These are phyloP conservation scores for Lachancea lanzarotensis DNA, from an alignment of 805 yeast species.

Conservation along the genomic window DNA sequence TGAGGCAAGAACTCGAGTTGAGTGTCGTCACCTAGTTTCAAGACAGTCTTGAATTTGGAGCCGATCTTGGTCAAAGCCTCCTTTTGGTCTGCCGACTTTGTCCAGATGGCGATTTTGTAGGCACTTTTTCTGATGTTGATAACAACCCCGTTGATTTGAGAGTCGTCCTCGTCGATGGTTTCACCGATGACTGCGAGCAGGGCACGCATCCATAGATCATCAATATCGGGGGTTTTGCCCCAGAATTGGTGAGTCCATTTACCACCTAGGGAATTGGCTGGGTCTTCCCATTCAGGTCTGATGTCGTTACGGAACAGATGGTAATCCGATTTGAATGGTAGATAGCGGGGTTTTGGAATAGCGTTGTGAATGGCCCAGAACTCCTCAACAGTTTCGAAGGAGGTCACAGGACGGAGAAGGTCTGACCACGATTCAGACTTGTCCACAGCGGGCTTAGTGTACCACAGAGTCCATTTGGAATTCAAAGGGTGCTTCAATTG, in stretches of 20 bases:
- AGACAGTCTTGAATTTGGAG: constrained; percentile 76
- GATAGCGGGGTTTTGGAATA: constrained; percentile 83
- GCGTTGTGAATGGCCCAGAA: constrained; percentile 98
- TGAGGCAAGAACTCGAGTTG: constrained; percentile 62
- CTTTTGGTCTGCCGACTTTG: constrained; percentile 59
- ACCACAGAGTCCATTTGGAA: constrained; percentile 94
- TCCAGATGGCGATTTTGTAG: constrained; percentile 88
- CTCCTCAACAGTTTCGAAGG: constrained; percentile 92
- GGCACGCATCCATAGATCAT: constrained; percentile 88
- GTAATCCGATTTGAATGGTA: constrained; percentile 89
- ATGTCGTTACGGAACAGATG: constrained; percentile 90
- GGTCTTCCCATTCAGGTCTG: constrained; percentile 98
- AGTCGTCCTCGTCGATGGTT: constrained; percentile 76
- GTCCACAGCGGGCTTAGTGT: constrained; percentile 84
- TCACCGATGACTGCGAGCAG: constrained; percentile 90
- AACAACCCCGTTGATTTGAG: constrained; percentile 91
- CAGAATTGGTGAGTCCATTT: constrained; percentile 82
- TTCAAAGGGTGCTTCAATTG: constrained; percentile 71
- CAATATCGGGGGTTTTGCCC: constrained; percentile 57
- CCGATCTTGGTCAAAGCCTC: constrained; percentile 70
- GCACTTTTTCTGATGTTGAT: constrained; percentile 78
- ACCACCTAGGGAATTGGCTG: constrained; percentile 82
- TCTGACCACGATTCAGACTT: constrained; percentile 84
- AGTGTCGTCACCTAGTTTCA: constrained; percentile 67
- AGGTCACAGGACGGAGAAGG: constrained; percentile 83